Evolutionary conservation across 495 filamentous ascomycete genomes (phyloP), one percentile per base, ranked within the genome.

Genomic region (Astrothelium subdiscretum): DNA sequence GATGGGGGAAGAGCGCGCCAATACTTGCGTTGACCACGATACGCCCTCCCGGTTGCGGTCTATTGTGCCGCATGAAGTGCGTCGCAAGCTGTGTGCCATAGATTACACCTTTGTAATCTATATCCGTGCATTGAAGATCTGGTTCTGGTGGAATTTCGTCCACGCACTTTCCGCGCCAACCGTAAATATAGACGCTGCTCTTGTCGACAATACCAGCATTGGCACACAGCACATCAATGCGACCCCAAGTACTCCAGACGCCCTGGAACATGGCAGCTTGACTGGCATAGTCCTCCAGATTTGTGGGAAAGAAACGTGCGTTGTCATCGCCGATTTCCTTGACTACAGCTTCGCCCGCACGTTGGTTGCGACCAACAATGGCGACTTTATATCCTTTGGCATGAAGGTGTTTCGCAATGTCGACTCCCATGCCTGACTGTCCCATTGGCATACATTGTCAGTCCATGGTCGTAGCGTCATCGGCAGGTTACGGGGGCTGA

Each of bases 191-290:
- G 20, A 72, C 57, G 6, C 64, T 72, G 35, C 66, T 69, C 31
- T 60, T 67, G 68, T 77, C 76, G 1, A 72, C 70, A 57, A 76
- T 78, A 26, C 76, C 76, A 27, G 75, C 76, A 66, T 77, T 78
- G 4, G 74, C 75, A 52, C 67, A 71, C 6, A 78, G 67, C 4
- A 73, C 75, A 67, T 78, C 74, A 27, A 78, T 66, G 3, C 74
- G 67, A 26, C 73, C 70, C 35, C 65, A 72, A 32, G 68, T 69
- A n/a, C 63, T 62, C 58, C 60, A 78, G 1, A 74, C 74, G 10
- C 61, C 27, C 27, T 66, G 54, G 65, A 78, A 77, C 40, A 67
- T 70, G 26, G 57, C 38, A 5, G 71, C 69, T 61, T 76, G 74
- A 31, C 69, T 70, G 51, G 68, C 66, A 63, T 78, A 78, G 59